Evolutionary conservation across 163 green algal species (phyloP).

Genomic region (Chlorella variabilis): DNA sequence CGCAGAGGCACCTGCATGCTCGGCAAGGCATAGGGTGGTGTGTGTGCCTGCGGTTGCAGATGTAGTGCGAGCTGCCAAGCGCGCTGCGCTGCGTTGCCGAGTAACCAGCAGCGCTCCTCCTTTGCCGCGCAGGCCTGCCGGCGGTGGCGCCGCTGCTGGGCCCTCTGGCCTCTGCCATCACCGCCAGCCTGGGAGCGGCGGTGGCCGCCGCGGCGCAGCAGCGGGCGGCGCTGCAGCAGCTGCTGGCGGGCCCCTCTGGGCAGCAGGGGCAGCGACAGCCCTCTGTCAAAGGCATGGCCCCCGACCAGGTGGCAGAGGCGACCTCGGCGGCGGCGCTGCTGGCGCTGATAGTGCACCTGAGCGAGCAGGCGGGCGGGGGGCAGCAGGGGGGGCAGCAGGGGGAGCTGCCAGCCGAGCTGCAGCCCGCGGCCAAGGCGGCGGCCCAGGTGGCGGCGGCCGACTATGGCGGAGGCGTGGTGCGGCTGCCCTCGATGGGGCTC

Average conservation of each 20-base stretch:
- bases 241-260: neutral
- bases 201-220: slow-evolving; percentile 14
- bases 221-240: slow-evolving; percentile 28
- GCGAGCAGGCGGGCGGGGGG: slow-evolving; percentile 14
- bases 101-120: no score
- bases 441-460: slow-evolving; percentile 13
- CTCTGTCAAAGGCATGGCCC: slow-evolving; percentile 14
- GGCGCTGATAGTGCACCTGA: slow-evolving; percentile 66
- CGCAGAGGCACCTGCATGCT: no score
- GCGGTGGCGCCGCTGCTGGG: slow-evolving; percentile 22
- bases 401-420: slow-evolving; percentile 50
- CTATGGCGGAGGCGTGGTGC: slow-evolving; percentile 25
- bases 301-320: slow-evolving; percentile 50
- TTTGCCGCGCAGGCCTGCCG: neutral
- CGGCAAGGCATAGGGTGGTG: no score
- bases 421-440: slow-evolving; percentile 35
- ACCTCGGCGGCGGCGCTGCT: slow-evolving; percentile 61
- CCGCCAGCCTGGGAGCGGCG: slow-evolving; percentile 47
- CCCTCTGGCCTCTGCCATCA: slow-evolving; percentile 40
- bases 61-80: no score
- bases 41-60: no score
- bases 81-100: no score
- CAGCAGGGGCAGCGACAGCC: slow-evolving; percentile 18
- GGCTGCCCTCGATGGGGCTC: slow-evolving; percentile 37
- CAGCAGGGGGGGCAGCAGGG: neutral